Evolutionary conservation across 768 basidiomycete species (phyloP).

Genomic region (Suillus occidentalis): DNA sequence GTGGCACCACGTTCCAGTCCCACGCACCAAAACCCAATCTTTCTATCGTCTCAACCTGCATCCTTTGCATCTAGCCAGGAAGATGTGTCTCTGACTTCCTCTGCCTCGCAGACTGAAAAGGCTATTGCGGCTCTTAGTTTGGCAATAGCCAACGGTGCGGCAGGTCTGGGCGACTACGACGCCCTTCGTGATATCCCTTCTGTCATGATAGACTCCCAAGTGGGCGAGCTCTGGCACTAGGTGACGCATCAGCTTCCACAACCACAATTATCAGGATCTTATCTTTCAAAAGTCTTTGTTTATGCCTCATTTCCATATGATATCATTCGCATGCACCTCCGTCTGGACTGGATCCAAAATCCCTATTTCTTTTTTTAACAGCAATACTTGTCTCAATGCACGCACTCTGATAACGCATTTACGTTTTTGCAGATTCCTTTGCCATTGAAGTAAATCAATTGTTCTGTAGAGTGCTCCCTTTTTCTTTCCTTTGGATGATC

Average conservation of each 20-base stretch:
- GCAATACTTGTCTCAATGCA: conserved; percentile 26
- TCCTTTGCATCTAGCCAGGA: conserved; percentile 10
- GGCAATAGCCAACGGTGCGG: conserved; percentile 65
- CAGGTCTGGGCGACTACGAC: conserved; percentile 56
- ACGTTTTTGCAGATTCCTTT: conserved; percentile 6
- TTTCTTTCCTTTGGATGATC: conserved; percentile 11
- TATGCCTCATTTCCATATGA: conserved; percentile 29
- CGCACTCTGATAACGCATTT: conserved; percentile 21
- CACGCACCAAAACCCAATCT: conserved; percentile 9
- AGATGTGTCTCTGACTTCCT: conserved; percentile 15
- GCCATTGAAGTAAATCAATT: conserved; percentile 15
- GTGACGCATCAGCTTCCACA: background rate
- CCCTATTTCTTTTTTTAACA: conserved; percentile 23
- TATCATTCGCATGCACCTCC: conserved; percentile 7
- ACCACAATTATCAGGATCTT: conserved; percentile 7
- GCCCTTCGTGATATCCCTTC: conserved; percentile 41
- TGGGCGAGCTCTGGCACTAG: conserved; percentile 62
- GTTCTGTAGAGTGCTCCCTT: conserved; percentile 20
- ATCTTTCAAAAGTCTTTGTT: conserved; percentile 9
- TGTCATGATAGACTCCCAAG: conserved; percentile 42
- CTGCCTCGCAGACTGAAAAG: conserved; percentile 54
- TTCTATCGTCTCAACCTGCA: conserved; percentile 14
- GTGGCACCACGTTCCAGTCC: conserved; percentile 12
- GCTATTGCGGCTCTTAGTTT: conserved; percentile 58
- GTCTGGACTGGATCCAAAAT: conserved; percentile 20